Evolutionary conservation across 2,329 filamentous ascomycete genomes (phyloP), one percentile per base, ranked within the genome.

Genomic region (Lachnellula cervina): DNA sequence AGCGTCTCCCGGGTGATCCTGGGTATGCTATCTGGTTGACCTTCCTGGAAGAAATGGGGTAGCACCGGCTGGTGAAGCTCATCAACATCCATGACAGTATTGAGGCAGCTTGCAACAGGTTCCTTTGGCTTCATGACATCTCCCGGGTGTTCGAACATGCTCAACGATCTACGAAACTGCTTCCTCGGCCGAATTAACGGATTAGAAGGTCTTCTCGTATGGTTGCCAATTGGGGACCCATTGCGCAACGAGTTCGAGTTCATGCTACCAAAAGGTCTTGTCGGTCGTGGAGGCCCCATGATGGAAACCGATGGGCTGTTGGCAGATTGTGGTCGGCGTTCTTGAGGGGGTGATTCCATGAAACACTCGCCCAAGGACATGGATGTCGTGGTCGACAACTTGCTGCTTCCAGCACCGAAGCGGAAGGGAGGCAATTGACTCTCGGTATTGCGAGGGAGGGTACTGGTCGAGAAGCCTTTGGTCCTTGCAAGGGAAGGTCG

Each of bases 61-160:
- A 99, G 81, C 47, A 84, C 78, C 42, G 87, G 87, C 62, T 85
- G 81, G 57, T 88, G 83, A 17, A 83, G 74, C 68, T 90, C 88
- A 70, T 96, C 90, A 52, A 94, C 78, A 69, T 96, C 91, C 82
- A 89, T 89, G 55, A 93, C 87, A 43, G 88, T 86, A 64, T 89
- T 82, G 59, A 93, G 76, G 57, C 76, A 75, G 65, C 77, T 80
- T 58, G 81, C 77, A 56, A 79, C 69, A 64, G 75, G 71, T 11
- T 81, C 81, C 46, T 84, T 82, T 62, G 87, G 77, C 71, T 90
- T 90, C 76, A 96, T 88, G 54, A 97, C 80, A 69, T 97, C 94
- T 62, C 83, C 88, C 3, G 92, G 88, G 70, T 88, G 85, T 75
- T 97, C 93, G 73, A 96, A 99, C 94, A 99, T 99, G 80, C 94